Base-by-base conservation (phyloP, 2,329 filamentous ascomycete species). In the Venturia carpophila region DNA sequence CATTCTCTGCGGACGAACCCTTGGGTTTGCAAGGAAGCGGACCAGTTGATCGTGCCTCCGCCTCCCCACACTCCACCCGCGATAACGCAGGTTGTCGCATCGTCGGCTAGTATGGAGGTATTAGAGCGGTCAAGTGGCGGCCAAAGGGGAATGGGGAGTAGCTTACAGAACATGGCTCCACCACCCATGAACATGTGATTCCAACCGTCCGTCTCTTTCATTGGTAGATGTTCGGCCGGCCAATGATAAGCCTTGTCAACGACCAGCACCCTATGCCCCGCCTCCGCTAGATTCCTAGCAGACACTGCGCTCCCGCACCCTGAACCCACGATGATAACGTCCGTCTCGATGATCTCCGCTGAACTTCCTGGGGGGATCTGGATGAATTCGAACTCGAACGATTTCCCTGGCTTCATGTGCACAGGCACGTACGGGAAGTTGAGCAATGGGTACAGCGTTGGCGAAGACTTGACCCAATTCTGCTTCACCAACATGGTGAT, bases 21-120 rank as follows among this genome's bases (percentile, higher is more conserved):
- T 72, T 93, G 90, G 0, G 90, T 89, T 69, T 87, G 84, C 19
- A 87, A 72, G 4, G 81, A 82, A 6, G 84, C 84, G 30, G 80
- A 89, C 92, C 92, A 97, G 75, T 97, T 97, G 70, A 96, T 77
- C 0, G 90, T 91, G 6, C 92, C 92, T 65, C 92, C 92, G 52
- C 92, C 92, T 39, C 92, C 92, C 85, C 89, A 96, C 41, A 84
- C 84, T 65, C 85, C 83, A 1, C 90, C 92, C 0, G 88, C 84
- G 2, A 90, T 73, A 15, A 93, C 75, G 19, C 78, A 82, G 41
- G 87, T 78, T 6, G 83, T 73, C 37, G 69, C 74, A 65, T 79
- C 78, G 43, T 81, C 76, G 39, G 70, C 69, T 70, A 43, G 0
- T 68, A 34, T 3, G 13, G 21, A 27, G 21, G 10, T 27, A 17